phyloP scores from a whole-genome alignment of 2,329 filamentous ascomycete species.

The Aspergillus ustus region DNA sequence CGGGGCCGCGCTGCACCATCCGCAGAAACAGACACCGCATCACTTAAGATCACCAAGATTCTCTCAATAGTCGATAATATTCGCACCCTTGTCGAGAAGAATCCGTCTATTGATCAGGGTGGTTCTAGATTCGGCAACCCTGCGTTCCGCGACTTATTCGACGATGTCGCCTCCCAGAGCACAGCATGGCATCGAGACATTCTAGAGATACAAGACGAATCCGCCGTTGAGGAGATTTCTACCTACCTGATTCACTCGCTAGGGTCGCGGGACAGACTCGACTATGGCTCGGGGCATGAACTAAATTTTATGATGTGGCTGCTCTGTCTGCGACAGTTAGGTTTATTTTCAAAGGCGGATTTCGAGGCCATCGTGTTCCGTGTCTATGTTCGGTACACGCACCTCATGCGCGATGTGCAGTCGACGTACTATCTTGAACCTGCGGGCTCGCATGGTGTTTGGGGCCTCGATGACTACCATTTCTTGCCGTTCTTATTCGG shows the following conservation, averaged over 20 bases:
- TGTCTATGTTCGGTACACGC: conserved; percentile 81
- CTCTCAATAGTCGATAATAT: conserved; percentile 72
- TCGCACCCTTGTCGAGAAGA: conserved; percentile 66
- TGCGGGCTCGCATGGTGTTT: conserved; percentile 94
- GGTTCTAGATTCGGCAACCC: conserved; percentile 96
- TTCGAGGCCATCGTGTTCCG: conserved; percentile 76
- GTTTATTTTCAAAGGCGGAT: conserved; percentile 65
- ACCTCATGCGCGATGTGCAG: conserved; percentile 85
- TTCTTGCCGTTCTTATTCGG: conserved; percentile 96
- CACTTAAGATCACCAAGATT: conserved; percentile 66
- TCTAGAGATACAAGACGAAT: conserved; percentile 42
- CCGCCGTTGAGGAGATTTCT: conserved; percentile 71
- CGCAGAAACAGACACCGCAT: conserved; percentile 41
- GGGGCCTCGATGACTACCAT: conserved; percentile 97
- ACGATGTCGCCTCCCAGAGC: conserved; percentile 47
- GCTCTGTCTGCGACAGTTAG: conserved; percentile 85
- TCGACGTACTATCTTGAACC: conserved; percentile 95
- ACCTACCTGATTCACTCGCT: conserved; percentile 83
- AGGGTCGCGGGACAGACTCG: conserved; percentile 83
- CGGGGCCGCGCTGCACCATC: conserved; percentile 49
- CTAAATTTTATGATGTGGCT: conserved; percentile 97
- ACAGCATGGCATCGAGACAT: conserved; percentile 48
- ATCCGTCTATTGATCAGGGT: conserved; percentile 82
- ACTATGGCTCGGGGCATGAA: conserved; percentile 97
- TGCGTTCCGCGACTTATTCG: conserved; percentile 81